A percentile compares a stretch with the other conserved stretches of the same genome.
phyloP scores from a whole-genome alignment of 139 green algal species.

The Nannochloris sp. region DNA sequence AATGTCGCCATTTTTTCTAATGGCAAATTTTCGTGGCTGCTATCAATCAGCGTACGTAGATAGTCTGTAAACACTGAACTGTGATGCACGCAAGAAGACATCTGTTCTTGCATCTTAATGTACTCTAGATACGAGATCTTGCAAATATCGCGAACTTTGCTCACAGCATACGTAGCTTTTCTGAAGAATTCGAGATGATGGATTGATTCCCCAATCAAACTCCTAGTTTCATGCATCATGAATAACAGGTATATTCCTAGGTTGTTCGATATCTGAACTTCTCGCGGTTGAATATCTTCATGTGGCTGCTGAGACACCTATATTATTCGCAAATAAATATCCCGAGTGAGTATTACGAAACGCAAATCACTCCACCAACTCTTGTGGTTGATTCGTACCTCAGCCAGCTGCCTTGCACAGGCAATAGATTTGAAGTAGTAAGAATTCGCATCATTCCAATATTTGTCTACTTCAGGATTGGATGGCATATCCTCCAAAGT shows the following conservation, averaged over 20 bases:
- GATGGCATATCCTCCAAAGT: not conserved
- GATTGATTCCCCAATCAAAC: not conserved
- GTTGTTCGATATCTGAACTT: conserved; percentile 1
- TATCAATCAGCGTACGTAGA: no score
- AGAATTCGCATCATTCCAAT: not conserved
- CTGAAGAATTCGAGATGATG: not conserved
- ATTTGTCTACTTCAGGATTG: not conserved
- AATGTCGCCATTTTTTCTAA: no score
- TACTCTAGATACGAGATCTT: no score
- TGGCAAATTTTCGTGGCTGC: no score
- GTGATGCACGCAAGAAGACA: no score
- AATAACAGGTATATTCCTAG: not conserved
- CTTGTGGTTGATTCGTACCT: not conserved
- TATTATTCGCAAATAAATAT: not conserved
- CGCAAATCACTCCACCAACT: not conserved
- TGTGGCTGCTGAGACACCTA: not conserved
- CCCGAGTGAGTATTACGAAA: not conserved
- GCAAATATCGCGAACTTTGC: no score
- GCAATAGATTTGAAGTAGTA: conserved; percentile 3
- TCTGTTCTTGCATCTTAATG: no score
- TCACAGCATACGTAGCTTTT: not conserved
- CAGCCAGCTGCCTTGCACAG: not conserved
- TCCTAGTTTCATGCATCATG: not conserved
- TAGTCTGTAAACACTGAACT: no score
- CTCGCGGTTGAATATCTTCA: not conserved